Evolutionary conservation across 2,329 filamentous ascomycete species (phyloP).

Genomic region (Botrytis fragariae): DNA sequence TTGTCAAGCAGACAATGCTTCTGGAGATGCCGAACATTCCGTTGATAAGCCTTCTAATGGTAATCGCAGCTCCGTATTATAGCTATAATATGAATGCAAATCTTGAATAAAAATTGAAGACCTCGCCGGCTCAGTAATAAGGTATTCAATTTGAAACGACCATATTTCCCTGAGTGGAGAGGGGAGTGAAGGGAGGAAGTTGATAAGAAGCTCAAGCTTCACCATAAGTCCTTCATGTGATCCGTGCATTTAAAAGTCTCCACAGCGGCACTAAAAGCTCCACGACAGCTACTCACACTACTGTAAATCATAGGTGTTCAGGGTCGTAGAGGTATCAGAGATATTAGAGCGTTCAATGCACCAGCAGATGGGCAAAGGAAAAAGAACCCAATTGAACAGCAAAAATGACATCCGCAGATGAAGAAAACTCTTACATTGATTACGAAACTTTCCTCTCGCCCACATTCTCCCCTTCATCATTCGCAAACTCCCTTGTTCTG

Average conservation of each 20-base stretch:
- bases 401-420: constrained; percentile 40
- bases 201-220: not conserved
- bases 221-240: not conserved
- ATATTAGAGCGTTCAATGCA: not conserved
- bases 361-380: not conserved
- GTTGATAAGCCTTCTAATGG: not conserved
- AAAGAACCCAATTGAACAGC: not conserved
- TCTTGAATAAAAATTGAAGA: not conserved
- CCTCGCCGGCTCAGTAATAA: not conserved
- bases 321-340: not conserved
- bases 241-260: constrained; percentile 8
- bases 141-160: not conserved
- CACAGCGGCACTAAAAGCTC: constrained; percentile 4
- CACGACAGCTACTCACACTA: constrained; percentile 13
- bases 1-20: constrained; percentile 11
- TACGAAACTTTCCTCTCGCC: constrained; percentile 88
- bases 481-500: constrained; percentile 86
- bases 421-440: constrained; percentile 85
- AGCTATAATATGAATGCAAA: not conserved
- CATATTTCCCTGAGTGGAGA: not conserved
- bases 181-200: not conserved
- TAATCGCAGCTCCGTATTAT: not conserved
- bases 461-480: constrained; percentile 73
- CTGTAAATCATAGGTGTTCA: constrained; percentile 1
- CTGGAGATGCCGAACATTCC: not conserved